Conservation (phyloP, 306 rosid species). For the Fragaria ananassa region DNA sequence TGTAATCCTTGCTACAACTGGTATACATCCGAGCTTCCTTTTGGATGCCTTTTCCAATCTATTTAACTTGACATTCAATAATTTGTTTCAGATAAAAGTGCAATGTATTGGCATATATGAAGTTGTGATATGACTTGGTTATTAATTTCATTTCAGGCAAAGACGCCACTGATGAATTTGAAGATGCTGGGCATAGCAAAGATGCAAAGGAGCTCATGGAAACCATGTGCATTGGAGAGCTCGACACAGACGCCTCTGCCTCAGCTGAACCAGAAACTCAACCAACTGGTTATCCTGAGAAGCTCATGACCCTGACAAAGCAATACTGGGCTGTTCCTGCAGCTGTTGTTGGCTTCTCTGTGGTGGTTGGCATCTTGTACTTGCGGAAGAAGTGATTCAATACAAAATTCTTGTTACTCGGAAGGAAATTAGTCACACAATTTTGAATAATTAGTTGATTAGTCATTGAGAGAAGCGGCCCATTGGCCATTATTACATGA, state of each 20-base stretch:
- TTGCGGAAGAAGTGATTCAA: slow-evolving; percentile 47
- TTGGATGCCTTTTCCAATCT: neutral
- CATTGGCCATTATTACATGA: neutral
- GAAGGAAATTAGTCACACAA: slow-evolving; percentile 24
- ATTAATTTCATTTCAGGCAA: slow-evolving; percentile 43
- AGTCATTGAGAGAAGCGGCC: slow-evolving; percentile 15
- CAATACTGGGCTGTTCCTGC: slow-evolving; percentile 59
- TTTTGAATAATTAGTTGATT: slow-evolving; percentile 34
- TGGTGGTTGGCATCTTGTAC: slow-evolving; percentile 49
- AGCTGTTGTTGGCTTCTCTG: slow-evolving; percentile 55
- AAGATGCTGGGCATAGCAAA: slow-evolving; percentile 91
- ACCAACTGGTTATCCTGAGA: slow-evolving; percentile 27
- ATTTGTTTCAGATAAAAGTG: slow-evolving; percentile 9
- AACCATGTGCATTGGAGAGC: slow-evolving; percentile 61
- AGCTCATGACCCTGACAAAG: slow-evolving; percentile 42
- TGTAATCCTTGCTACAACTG: slow-evolving; percentile 61
- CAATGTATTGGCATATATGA: neutral
- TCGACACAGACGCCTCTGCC: slow-evolving; percentile 41
- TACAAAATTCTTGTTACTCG: slow-evolving; percentile 7
- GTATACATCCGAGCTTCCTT: slow-evolving; percentile 37
- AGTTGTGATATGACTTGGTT: slow-evolving; percentile 19
- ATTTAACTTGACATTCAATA: neutral
- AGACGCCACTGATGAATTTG: slow-evolving; percentile 89
- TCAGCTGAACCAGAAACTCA: slow-evolving; percentile 28
- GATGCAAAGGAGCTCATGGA: slow-evolving; percentile 67